phyloP scores from a whole-genome alignment of 2,329 filamentous ascomycete species.

The Penicillium sp. region DNA sequence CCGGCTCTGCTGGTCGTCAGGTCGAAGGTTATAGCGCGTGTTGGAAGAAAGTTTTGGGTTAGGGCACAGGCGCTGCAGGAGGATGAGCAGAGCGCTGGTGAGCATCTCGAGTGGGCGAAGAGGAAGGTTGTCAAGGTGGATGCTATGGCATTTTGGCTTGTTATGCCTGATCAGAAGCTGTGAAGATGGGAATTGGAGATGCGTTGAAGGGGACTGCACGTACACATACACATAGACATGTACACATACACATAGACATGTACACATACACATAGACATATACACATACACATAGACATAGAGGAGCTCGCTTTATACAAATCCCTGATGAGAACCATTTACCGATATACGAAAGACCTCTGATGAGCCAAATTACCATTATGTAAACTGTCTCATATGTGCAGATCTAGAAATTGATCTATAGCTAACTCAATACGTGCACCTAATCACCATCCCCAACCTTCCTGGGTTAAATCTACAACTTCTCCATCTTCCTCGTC shows the following conservation, averaged over 20 bases:
- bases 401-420: conserved; percentile 1
- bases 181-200: conserved; percentile 7
- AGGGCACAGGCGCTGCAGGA: conserved; percentile 39
- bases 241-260: background rate
- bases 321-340: no score
- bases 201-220: background rate
- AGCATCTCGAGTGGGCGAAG: conserved; percentile 31
- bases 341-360: background rate
- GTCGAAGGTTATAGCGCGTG: conserved; percentile 34
- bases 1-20: conserved; percentile 38
- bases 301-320: background rate
- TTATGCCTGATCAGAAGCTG: conserved; percentile 28
- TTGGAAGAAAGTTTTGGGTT: conserved; percentile 42
- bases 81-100: conserved; percentile 27
- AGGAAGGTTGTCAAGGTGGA: conserved; percentile 36
- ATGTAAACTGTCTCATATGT: background rate
- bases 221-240: background rate
- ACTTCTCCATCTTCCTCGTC: conserved; percentile 37
- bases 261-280: background rate
- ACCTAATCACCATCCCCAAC: background rate
- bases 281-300: background rate
- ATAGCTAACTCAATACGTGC: conserved; percentile 3
- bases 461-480: conserved; percentile 12
- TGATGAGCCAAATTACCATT: background rate
- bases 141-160: conserved; percentile 42